Evolutionary conservation across 2,329 filamentous ascomycete genomes (phyloP).

Genomic region (Cryphonectria nitschkei): DNA sequence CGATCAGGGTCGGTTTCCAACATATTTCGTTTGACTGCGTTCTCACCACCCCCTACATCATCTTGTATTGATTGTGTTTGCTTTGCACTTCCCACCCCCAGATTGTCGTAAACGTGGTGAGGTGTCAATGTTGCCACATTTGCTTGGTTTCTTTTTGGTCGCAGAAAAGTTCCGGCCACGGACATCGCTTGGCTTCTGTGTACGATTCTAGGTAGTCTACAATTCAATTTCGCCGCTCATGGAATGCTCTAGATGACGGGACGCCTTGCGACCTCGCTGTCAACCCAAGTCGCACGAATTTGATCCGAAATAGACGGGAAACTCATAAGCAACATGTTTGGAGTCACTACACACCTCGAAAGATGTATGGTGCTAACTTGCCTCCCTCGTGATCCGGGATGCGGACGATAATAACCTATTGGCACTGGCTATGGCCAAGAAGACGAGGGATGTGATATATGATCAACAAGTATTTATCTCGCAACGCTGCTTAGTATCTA

Average conservation of each 20-base stretch:
- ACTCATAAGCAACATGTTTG: neutral
- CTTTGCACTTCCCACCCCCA: slow-evolving; percentile 14
- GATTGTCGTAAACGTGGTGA: slow-evolving; percentile 26
- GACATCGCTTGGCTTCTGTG: neutral
- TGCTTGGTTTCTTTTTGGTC: neutral
- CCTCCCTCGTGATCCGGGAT: neutral
- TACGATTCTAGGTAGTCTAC: slow-evolving; percentile 2
- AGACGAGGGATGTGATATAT: neutral
- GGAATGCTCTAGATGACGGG: neutral
- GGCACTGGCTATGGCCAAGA: neutral
- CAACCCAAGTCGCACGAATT: neutral
- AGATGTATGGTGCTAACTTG: neutral
- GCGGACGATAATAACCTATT: neutral
- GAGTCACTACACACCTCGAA: neutral
- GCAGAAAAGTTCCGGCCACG: neutral
- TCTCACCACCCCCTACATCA: neutral
- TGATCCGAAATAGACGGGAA: neutral
- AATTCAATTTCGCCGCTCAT: slow-evolving; percentile 2
- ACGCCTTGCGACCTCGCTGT: no score
- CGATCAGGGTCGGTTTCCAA: neutral
- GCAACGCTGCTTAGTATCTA: neutral
- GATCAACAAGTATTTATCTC: neutral
- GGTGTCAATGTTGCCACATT: slow-evolving; percentile 3
- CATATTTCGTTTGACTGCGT: neutral
- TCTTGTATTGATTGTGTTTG: neutral